A percentile compares a stretch with the other conserved stretches of the same genome.
These are phyloP conservation scores for Blastobotrys persicus DNA, from an alignment of 1,139 yeast genomes.

Conservation along the genomic window DNA sequence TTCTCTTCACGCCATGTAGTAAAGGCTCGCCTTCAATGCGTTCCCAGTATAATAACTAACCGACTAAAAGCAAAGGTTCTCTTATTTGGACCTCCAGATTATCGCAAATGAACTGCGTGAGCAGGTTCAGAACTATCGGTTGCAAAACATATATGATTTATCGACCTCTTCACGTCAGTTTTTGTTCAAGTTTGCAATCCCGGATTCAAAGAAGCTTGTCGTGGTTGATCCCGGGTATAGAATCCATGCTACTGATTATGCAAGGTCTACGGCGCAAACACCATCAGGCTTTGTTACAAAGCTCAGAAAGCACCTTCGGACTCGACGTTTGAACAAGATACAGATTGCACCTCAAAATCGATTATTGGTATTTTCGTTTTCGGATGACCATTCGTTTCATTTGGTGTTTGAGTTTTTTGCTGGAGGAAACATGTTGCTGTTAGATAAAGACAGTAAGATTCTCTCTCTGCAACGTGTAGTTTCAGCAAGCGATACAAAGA, in stretches of 20 bases:
- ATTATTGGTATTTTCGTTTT: slow-evolving; percentile 73
- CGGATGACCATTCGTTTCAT: slow-evolving; percentile 69
- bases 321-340: slow-evolving; percentile 70
- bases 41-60: too few species aligned
- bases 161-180: slow-evolving; percentile 71
- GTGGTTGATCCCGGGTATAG: slow-evolving; percentile 87
- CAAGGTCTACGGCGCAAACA: slow-evolving; percentile 72
- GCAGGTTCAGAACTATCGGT: slow-evolving; percentile 59
- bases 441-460: slow-evolving; percentile 67
- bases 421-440: slow-evolving; percentile 83
- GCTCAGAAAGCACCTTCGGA: slow-evolving; percentile 78
- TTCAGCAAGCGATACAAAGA: slow-evolving; percentile 45
- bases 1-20: too few species aligned
- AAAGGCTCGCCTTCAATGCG: too few species aligned
- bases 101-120: slow-evolving; percentile 62
- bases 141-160: slow-evolving; percentile 83
- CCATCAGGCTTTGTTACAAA: slow-evolving; percentile 87
- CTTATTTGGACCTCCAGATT: slow-evolving; percentile 76
- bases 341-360: slow-evolving; percentile 78
- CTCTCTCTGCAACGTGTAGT: slow-evolving; percentile 76
- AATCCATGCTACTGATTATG: slow-evolving; percentile 73
- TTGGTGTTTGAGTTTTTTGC: slow-evolving; percentile 89
- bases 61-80: slow-evolving; percentile 91
- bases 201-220: slow-evolving; percentile 73
- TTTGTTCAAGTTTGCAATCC: slow-evolving; percentile 74